phyloP scores from a whole-genome alignment of 306 rosid genomes.

The Delonix regia region DNA sequence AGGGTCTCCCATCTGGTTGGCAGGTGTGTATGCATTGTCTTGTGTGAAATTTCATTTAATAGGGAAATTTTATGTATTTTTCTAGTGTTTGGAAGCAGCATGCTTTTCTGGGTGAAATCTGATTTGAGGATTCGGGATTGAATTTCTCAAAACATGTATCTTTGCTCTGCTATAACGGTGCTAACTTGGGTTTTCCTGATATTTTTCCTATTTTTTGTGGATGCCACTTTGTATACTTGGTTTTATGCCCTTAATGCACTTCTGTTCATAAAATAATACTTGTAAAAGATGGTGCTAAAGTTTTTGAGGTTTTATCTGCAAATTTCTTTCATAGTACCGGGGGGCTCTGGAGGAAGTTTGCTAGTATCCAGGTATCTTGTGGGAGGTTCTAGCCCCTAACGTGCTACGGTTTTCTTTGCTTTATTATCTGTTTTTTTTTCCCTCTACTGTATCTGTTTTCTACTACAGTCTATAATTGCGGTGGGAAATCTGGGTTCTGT shows the following conservation, averaged over 20 bases:
- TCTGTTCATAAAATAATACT: background rate
- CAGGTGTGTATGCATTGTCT: slow-evolving; percentile 52
- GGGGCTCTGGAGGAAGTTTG: no score
- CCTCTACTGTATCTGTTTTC: background rate
- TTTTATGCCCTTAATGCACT: background rate
- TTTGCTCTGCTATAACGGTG: background rate
- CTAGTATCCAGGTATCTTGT: background rate
- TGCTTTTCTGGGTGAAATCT: slow-evolving; percentile 18
- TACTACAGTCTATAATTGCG: background rate
- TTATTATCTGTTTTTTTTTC: background rate
- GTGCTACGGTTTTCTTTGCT: background rate
- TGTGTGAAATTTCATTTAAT: background rate
- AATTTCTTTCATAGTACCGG: no score
- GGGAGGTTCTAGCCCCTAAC: background rate
- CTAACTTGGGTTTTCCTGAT: background rate
- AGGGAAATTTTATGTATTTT: background rate
- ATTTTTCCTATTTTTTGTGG: background rate
- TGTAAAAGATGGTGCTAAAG: background rate
- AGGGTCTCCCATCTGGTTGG: slow-evolving; percentile 84
- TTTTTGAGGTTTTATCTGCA: background rate
- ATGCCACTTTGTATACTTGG: background rate
- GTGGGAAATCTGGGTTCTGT: background rate
- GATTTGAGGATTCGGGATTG: slow-evolving; percentile 14
- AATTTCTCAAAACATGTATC: background rate
- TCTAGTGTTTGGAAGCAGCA: slow-evolving; percentile 22